These are phyloP conservation scores for Poa annua DNA, from an alignment of 176 grass and related monocot species.

Conservation along the genomic window DNA sequence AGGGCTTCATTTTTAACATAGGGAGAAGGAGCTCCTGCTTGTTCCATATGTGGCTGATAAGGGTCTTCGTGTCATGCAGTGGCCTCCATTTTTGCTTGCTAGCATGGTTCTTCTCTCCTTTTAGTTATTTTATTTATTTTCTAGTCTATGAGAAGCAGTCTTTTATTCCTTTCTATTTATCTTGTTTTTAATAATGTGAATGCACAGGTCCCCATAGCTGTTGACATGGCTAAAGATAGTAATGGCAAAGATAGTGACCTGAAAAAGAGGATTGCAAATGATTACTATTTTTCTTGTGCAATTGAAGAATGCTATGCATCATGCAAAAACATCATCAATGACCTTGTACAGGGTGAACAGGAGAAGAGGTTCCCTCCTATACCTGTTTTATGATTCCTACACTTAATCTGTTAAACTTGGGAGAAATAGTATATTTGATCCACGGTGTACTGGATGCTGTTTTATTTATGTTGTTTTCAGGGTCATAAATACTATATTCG, in stretches of 20 bases:
- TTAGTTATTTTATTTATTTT: conserved; percentile 36
- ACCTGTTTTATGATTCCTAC: conserved; percentile 19
- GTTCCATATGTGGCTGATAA: conserved; percentile 90
- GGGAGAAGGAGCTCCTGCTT: conserved; percentile 92
- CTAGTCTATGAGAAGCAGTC: conserved; percentile 3
- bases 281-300: conserved; percentile 84
- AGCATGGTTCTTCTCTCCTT: conserved; percentile 69
- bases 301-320: conserved; percentile 88
- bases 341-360: conserved; percentile 63
- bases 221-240: conserved; percentile 96
- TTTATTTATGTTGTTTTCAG: conserved; percentile 57
- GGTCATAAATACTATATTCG: conserved; percentile 76
- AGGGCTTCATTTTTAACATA: conserved; percentile 38
- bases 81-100: conserved; percentile 97
- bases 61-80: conserved; percentile 71
- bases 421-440: conserved; percentile 20
- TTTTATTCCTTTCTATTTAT: conserved; percentile 26
- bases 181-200: conserved; percentile 39
- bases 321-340: conserved; percentile 74
- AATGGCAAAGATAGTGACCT: conserved; percentile 72
- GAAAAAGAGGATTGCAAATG: conserved; percentile 69
- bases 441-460: conserved; percentile 33
- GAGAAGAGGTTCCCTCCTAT: conserved; percentile 65
- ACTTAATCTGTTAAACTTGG: conserved; percentile 27
- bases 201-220: conserved; percentile 84